These are phyloP conservation scores for Diaporthe citrichinensis DNA, from an alignment of 2,329 filamentous ascomycete genomes.

Conservation along the genomic window DNA sequence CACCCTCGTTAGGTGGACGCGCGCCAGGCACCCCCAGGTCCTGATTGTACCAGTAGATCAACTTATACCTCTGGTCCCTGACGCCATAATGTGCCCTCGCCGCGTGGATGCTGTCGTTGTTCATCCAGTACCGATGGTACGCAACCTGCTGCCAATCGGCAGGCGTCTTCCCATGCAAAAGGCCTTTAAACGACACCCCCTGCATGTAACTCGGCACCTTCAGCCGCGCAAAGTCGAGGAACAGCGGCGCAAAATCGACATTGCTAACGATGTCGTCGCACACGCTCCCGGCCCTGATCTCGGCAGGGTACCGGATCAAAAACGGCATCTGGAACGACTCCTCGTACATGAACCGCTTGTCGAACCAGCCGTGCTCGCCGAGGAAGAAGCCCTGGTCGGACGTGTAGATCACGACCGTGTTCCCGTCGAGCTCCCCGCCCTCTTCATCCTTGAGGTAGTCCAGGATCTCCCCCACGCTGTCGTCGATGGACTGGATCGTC, in stretches of 20 bases:
- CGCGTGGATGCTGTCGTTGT: slow-evolving; percentile 64
- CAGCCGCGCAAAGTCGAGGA: slow-evolving; percentile 60
- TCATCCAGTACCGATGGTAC: slow-evolving; percentile 71
- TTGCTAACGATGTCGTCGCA: slow-evolving; percentile 66
- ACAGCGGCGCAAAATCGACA: slow-evolving; percentile 68
- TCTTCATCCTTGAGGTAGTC: slow-evolving; percentile 60
- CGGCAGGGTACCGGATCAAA: slow-evolving; percentile 60
- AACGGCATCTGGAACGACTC: slow-evolving; percentile 71
- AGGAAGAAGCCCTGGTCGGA: slow-evolving; percentile 70
- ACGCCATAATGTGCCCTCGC: slow-evolving; percentile 67
- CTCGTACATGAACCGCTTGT: slow-evolving; percentile 72
- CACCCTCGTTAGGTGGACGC: slow-evolving; percentile 52
- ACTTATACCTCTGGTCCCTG: slow-evolving; percentile 65
- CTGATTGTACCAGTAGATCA: slow-evolving; percentile 71
- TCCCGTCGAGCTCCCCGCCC: slow-evolving; percentile 52
- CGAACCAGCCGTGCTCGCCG: slow-evolving; percentile 70
- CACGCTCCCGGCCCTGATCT: slow-evolving; percentile 55
- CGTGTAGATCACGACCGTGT: slow-evolving; percentile 68
- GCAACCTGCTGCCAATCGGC: slow-evolving; percentile 64
- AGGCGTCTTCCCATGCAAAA: slow-evolving; percentile 56
- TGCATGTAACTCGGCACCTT: slow-evolving; percentile 65
- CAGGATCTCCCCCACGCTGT: slow-evolving; percentile 64
- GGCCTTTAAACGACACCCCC: slow-evolving; percentile 58
- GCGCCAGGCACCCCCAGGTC: slow-evolving; percentile 61
- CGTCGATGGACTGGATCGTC: slow-evolving; percentile 66